These are phyloP conservation scores for Leccinum brunneo-olivaceum DNA, from an alignment of 1,284 basidiomycete species.

Conservation along the genomic window DNA sequence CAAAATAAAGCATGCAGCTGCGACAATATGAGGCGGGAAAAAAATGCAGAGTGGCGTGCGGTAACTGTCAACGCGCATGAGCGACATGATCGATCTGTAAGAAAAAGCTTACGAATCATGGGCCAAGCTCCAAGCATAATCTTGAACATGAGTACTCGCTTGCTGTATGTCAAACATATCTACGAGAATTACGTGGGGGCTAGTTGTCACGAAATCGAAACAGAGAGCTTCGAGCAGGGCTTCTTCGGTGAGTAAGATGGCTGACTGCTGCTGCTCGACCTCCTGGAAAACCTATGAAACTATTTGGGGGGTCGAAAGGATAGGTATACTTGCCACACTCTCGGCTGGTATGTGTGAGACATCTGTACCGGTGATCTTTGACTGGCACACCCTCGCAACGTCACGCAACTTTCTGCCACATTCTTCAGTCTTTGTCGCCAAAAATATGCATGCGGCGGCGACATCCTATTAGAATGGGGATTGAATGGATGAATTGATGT, in stretches of 20 bases:
- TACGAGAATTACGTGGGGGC: conserved; percentile 72
- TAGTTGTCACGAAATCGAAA: conserved; percentile 84
- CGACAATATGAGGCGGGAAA: conserved; percentile 60
- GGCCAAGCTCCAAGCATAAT: conserved; percentile 75
- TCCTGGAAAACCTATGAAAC: conserved; percentile 40
- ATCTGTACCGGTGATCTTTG: conserved; percentile 58
- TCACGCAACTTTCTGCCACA: conserved; percentile 82
- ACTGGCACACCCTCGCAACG: conserved; percentile 71
- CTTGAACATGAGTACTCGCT: conserved; percentile 46
- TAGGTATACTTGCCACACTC: conserved; percentile 44
- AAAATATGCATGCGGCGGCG: conserved; percentile 84
- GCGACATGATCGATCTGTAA: conserved; percentile 4
- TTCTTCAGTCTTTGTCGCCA: conserved; percentile 89
- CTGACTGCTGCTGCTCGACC: conserved; percentile 65
- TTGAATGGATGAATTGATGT: conserved; percentile 9
- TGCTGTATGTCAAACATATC: conserved; percentile 55
- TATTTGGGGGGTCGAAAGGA: conserved; percentile 4
- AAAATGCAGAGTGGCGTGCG: conserved; percentile 71
- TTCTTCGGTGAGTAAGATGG: conserved; percentile 78
- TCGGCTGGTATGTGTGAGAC: conserved; percentile 51
- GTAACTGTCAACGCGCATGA: conserved; percentile 41
- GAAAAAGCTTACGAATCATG: conserved; percentile 68
- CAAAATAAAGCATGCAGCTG: conserved; percentile 67
- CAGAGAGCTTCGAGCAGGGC: conserved; percentile 81
- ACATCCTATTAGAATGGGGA: conserved; percentile 53